A percentile compares a stretch with the other conserved stretches of the same genome.
Evolutionary conservation across 768 basidiomycete species (phyloP).

Genomic region (Suillus plorans): DNA sequence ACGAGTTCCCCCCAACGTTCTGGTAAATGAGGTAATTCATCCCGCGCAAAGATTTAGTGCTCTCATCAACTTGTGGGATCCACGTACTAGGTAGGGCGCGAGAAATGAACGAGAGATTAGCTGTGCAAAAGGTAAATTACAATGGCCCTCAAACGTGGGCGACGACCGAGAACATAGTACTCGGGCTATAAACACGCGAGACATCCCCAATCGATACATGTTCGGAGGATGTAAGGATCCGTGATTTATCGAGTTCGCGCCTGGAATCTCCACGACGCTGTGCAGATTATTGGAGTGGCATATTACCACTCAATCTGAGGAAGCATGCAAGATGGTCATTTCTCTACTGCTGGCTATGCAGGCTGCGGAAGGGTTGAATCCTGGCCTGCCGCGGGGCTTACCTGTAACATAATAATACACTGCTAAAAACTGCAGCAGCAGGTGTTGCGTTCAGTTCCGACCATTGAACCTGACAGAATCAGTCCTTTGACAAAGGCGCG

Average conservation of each 20-base stretch:
- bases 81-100: constrained; percentile 25
- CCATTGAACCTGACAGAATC: constrained; percentile 9
- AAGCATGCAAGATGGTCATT: constrained; percentile 34
- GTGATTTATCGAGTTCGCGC: constrained; percentile 29
- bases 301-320: constrained; percentile 40
- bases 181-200: constrained; percentile 26
- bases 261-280: constrained; percentile 14
- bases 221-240: constrained; percentile 40
- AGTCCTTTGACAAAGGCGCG: constrained; percentile 32
- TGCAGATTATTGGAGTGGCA: constrained; percentile 18
- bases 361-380: constrained; percentile 23
- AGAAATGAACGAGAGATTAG: constrained; percentile 20
- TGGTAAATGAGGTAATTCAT: constrained; percentile 25
- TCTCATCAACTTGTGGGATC: constrained; percentile 9
- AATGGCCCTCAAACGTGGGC: constrained; percentile 1
- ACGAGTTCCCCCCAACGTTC: constrained; percentile 20
- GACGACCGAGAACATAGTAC: constrained; percentile 16
- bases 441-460: constrained; percentile 1
- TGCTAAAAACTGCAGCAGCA: constrained; percentile 43
- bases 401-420: constrained; percentile 41
- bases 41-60: constrained; percentile 15
- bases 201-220: constrained; percentile 41
- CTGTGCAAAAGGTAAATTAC: constrained; percentile 12
- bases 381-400: constrained; percentile 16
- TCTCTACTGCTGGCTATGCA: constrained; percentile 37